phyloP scores from a whole-genome alignment of 441 rosid genomes.

The Eutrema salsugineum region DNA sequence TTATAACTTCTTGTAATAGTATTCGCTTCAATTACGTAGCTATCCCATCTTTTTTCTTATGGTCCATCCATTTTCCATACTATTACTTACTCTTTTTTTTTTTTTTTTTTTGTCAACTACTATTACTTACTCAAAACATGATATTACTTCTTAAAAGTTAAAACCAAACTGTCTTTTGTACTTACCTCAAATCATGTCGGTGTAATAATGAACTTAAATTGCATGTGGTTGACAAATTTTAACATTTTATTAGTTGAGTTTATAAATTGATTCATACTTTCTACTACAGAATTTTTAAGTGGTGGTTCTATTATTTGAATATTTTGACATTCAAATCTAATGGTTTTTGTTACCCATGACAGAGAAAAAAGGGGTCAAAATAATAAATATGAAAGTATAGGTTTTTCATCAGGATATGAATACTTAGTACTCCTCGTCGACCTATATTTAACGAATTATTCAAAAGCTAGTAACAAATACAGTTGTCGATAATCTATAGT shows the following conservation, averaged over 20 bases:
- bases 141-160: not conserved
- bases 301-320: not conserved
- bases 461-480: not conserved
- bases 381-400: not conserved
- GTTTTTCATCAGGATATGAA: not conserved
- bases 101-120: too few species aligned
- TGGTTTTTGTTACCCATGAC: not conserved
- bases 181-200: constrained; percentile 11
- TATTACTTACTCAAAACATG: too few species aligned
- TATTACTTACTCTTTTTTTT: too few species aligned
- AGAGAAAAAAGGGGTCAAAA: not conserved
- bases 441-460: not conserved
- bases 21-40: constrained; percentile 6
- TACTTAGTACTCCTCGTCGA: not conserved
- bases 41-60: not conserved
- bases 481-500: not conserved
- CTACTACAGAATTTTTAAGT: not conserved
- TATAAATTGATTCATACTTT: not conserved
- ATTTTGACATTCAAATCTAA: not conserved
- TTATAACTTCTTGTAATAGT: not conserved
- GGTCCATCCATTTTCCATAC: constrained; percentile 5
- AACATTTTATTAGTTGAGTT: not conserved
- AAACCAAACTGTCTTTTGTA: not conserved
- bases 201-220: not conserved
- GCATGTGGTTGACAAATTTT: not conserved